Evolutionary conservation across 2,329 filamentous ascomycete genomes (phyloP).

Genomic region (Aspergillus calidoustus): DNA sequence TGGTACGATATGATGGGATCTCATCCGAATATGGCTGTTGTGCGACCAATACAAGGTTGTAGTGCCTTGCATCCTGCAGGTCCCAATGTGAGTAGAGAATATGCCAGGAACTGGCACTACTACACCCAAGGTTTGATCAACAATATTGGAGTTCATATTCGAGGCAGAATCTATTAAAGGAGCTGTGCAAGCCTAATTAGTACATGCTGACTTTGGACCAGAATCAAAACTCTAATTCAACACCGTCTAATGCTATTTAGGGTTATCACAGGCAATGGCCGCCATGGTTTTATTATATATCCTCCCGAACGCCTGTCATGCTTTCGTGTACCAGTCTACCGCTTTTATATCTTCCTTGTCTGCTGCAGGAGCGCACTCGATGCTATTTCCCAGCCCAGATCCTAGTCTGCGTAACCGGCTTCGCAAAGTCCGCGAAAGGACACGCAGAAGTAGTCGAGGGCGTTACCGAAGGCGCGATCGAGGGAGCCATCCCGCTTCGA

Average conservation of each 20-base stretch:
- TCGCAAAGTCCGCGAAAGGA: constrained; percentile 37
- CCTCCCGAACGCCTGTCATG: constrained; percentile 19
- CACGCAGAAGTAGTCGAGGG: constrained; percentile 29
- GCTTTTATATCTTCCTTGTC: neutral
- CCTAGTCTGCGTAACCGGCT: constrained; percentile 33
- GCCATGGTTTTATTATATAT: constrained; percentile 7
- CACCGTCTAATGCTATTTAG: constrained; percentile 18
- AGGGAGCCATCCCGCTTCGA: constrained; percentile 25
- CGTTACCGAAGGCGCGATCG: constrained; percentile 24
- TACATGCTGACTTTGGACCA: neutral
- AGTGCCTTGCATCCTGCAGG: constrained; percentile 4
- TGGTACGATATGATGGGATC: neutral
- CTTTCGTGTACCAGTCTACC: constrained; percentile 10
- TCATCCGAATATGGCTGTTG: neutral
- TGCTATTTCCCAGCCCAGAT: constrained; percentile 32
- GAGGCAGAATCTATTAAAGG: neutral
- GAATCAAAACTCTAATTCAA: constrained; percentile 4
- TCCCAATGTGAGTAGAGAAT: neutral
- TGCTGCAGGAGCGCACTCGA: neutral
- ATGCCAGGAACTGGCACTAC: neutral
- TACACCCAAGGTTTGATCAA: neutral
- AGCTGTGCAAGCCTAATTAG: neutral
- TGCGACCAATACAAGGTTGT: neutral
- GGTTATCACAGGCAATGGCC: neutral
- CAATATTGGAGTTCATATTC: neutral